Base-by-base conservation (phyloP, 108 stramenopile genomes). In the Nitzschia sp. region DNA sequence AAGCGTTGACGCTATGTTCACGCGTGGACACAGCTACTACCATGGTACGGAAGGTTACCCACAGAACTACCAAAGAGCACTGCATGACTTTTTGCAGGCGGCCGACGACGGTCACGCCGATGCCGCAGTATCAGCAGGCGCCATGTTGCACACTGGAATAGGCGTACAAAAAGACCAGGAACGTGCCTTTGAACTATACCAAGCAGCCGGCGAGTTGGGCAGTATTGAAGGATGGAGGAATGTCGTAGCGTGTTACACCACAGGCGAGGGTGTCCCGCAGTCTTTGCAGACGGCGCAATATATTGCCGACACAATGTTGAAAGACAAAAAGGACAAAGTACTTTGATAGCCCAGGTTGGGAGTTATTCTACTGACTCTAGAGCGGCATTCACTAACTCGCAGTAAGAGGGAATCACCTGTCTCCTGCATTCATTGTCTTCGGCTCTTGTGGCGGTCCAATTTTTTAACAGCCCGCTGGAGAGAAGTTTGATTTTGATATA, bases 141-240 rank as follows among this genome's bases (percentile, higher is more conserved):
- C 93, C 18, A 81, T 94, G 51, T 55, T 86, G 15, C 84, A 88
- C 36, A 61, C 75, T 17, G 90, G 86, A 25, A 72, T 75, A 21
- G 80, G 86, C 18, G 69, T 89, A 25, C 58, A 72, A 56, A 74
- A 65, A 6, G 87, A 91, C 75, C 84, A 85, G 54, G 51, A 49
- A 57, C 60, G 67, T 34, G 90, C 93, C 56, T 94, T 94, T 77
- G 81, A 88, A 21, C 45, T 91, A 46, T 94, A 94, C 71, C 93
- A 94, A 53, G 61, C 64, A 29, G 93, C 87, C 28, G 93, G 90
- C 3, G 93, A 94, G 64, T 33, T 94, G 47, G 93, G 93, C 8
- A 86, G 84, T 48, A 42, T 63, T 35, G 93, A 91, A 45, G 93
- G 93, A 21, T 94, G 93, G 93, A 66, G 81, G 24, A 94, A 94